Conservation (phyloP, 176 grass and related monocot species). For the Avena insularis region DNA sequence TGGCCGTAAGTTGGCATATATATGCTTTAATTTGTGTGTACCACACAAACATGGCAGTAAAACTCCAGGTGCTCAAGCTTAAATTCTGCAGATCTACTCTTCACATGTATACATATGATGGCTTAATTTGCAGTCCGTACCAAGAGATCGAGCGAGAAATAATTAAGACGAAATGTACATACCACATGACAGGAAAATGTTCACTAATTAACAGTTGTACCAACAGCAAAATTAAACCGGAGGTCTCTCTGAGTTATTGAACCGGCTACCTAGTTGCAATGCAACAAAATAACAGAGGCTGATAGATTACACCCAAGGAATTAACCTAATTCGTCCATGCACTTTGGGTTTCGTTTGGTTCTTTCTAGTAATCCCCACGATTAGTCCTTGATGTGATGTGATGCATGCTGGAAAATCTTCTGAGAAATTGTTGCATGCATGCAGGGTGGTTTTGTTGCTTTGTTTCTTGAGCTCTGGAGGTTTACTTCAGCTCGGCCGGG, state of each 20-base stretch:
- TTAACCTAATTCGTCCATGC: background rate
- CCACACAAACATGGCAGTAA: too few species aligned
- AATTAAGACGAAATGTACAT: too few species aligned
- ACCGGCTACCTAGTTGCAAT: background rate
- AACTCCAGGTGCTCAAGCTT: too few species aligned
- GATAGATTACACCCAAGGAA: background rate
- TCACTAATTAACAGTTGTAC: too few species aligned
- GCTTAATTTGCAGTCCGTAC: too few species aligned
- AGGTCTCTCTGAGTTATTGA: background rate
- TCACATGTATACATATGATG: too few species aligned
- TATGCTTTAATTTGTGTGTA: too few species aligned
- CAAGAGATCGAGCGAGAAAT: too few species aligned
- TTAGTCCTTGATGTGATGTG: background rate
- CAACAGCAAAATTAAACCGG: constrained; percentile 1
- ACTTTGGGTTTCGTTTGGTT: background rate
- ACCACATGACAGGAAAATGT: too few species aligned
- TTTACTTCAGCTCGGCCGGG: constrained; percentile 71
- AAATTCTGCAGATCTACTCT: too few species aligned
- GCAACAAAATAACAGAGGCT: background rate
- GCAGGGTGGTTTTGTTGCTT: background rate
- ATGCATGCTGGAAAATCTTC: background rate
- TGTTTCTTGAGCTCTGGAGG: background rate
- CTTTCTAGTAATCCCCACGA: background rate
- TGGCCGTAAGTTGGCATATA: too few species aligned
- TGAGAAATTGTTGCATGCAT: constrained; percentile 17